These are phyloP conservation scores for Beauveria rudraprayagi DNA, from an alignment of 2,329 filamentous ascomycete species.

Conservation along the genomic window DNA sequence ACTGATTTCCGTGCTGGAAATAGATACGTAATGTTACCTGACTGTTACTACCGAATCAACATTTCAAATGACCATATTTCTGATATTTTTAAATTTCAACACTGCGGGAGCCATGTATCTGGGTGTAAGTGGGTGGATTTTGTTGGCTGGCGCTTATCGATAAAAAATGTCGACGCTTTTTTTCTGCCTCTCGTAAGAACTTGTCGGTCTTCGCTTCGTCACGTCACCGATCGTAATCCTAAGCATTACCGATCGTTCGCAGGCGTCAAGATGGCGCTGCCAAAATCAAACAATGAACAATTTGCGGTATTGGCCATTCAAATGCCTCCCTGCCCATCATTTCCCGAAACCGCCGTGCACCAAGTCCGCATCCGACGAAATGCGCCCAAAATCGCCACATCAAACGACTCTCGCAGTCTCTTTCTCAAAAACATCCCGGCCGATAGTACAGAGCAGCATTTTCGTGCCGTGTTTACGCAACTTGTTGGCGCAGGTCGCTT, in stretches of 20 bases:
- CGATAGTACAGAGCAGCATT: constrained; percentile 70
- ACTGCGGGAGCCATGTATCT: too few species aligned
- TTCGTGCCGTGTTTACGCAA: constrained; percentile 66
- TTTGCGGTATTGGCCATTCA: constrained; percentile 64
- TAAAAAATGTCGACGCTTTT: neutral
- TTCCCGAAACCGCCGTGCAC: constrained; percentile 57
- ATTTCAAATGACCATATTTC: too few species aligned
- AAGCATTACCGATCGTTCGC: neutral
- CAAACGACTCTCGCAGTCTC: constrained; percentile 67
- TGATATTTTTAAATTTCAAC: too few species aligned
- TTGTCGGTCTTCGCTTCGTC: neutral
- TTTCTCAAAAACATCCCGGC: constrained; percentile 87
- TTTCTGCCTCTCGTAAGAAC: neutral
- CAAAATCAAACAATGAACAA: constrained; percentile 33
- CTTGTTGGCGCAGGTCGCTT: constrained; percentile 73
- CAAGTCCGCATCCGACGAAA: constrained; percentile 83
- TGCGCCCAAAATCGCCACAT: constrained; percentile 66
- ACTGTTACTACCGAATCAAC: too few species aligned
- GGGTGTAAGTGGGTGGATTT: neutral
- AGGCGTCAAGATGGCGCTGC: constrained; percentile 21
- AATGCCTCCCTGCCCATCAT: constrained; percentile 56
- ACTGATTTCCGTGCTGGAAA: too few species aligned
- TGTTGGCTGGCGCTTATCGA: neutral
- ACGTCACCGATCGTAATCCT: neutral
- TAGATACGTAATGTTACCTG: too few species aligned